These are phyloP conservation scores for Takashimella koratensis DNA, from an alignment of 1,284 basidiomycete species.

Conservation along the genomic window DNA sequence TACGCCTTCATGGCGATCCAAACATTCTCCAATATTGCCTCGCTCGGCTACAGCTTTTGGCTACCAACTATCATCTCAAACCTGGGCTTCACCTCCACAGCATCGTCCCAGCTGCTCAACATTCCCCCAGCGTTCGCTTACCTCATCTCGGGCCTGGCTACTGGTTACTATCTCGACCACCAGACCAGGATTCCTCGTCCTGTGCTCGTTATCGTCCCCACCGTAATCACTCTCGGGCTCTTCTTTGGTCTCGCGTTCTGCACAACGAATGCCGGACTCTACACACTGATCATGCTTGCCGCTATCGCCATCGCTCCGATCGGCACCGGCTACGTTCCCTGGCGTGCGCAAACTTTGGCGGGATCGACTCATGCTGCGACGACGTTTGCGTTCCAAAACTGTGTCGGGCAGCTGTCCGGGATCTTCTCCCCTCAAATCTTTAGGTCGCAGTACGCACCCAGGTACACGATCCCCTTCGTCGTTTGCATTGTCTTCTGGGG, in stretches of 20 bases:
- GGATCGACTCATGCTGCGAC: not conserved
- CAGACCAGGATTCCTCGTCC: not conserved
- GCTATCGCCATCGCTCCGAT: no score
- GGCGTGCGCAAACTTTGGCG: not conserved
- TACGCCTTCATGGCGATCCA: no score
- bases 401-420: not conserved
- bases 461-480: constrained; percentile 3
- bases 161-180: not conserved
- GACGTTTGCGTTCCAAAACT: not conserved
- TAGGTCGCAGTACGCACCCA: not conserved
- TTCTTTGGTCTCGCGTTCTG: constrained; percentile 3
- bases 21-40: not conserved
- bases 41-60: not conserved
- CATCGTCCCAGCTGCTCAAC: not conserved
- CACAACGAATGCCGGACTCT: constrained; percentile 4
- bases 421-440: not conserved
- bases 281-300: constrained; percentile 9
- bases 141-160: not conserved
- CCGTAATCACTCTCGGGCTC: not conserved
- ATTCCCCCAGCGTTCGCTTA: not conserved
- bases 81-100: not conserved
- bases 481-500: constrained; percentile 3
- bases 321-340: no score
- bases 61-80: not conserved
- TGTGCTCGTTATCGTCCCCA: not conserved